Conservation (phyloP, 139 green algal species). For the Coccomyxa sp. region DNA sequence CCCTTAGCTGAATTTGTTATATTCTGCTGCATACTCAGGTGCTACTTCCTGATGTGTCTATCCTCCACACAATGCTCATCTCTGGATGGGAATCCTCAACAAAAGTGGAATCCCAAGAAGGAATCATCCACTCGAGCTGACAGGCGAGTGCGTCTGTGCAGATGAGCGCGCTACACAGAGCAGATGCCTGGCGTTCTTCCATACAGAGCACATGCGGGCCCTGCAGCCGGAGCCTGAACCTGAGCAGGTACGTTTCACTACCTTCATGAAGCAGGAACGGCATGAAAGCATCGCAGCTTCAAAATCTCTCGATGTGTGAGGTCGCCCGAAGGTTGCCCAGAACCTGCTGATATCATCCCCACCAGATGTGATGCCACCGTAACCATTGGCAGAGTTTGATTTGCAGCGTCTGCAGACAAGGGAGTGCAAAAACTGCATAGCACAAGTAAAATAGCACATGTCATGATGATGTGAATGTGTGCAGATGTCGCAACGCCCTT, state of each 20-base stretch:
- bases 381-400: not conserved
- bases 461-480: not conserved
- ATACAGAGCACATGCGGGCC: not conserved
- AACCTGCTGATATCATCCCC: too few species aligned
- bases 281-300: not conserved
- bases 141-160: not conserved
- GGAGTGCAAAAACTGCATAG: too few species aligned
- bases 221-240: not conserved
- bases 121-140: not conserved
- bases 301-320: not conserved
- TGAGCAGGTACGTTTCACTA: not conserved
- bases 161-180: not conserved
- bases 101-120: not conserved
- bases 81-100: too few species aligned
- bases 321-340: not conserved
- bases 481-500: too few species aligned
- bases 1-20: not conserved
- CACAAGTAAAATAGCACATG: too few species aligned
- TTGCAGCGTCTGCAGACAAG: not conserved
- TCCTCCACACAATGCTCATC: too few species aligned
- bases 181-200: not conserved
- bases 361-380: not conserved
- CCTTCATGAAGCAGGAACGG: not conserved
- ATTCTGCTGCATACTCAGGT: not conserved
- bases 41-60: not conserved